Evolutionary conservation across 345 rosid genomes (phyloP), one percentile per base, ranked within the genome.

Genomic region (Anastatica hierochuntica): DNA sequence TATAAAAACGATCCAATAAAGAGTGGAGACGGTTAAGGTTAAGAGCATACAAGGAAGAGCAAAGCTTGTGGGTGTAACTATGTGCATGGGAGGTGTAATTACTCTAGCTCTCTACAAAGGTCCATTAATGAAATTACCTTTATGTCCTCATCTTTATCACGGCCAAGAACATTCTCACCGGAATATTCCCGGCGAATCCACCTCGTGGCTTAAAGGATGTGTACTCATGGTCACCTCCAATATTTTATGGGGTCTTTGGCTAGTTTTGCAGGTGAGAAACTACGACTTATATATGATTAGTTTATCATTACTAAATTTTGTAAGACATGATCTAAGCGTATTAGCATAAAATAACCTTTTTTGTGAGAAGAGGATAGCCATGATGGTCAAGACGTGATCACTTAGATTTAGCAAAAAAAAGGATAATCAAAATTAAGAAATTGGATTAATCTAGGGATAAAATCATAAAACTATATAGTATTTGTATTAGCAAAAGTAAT

Each of bases 261-360:
- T 92, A 39, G 90, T 87, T 3, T 58, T 92, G 48, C 96, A 90
- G 98, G 96, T 86, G 67, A 1, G n/a, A n/a, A n/a, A n/a, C n/a
- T n/a, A n/a, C n/a, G n/a, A n/a, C n/a, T n/a, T n/a, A n/a, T n/a
- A n/a, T n/a, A n/a, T n/a, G n/a, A n/a, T n/a, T n/a, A n/a, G n/a
- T n/a, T n/a, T n/a, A n/a, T n/a, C n/a, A n/a, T n/a, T 24, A 38
- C 45, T 38, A 24, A 10, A 38, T 39, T 53, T 26, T 12, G 46
- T 11, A 39, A 23, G 46, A 38, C 24, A 6, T 26, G 16, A 12
- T 26, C 15, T 35, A 38, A 27, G 21, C 17, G 11, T 6, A 23
- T 46, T 14, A 14, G 7, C 8, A 26, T 24, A 14, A 14, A 8
- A 9, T 12, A n/a, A 13, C 8, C 24, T 21, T 21, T 21, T 21